phyloP scores from a whole-genome alignment of 768 basidiomycete genomes.

The Leccinum arenicola region DNA sequence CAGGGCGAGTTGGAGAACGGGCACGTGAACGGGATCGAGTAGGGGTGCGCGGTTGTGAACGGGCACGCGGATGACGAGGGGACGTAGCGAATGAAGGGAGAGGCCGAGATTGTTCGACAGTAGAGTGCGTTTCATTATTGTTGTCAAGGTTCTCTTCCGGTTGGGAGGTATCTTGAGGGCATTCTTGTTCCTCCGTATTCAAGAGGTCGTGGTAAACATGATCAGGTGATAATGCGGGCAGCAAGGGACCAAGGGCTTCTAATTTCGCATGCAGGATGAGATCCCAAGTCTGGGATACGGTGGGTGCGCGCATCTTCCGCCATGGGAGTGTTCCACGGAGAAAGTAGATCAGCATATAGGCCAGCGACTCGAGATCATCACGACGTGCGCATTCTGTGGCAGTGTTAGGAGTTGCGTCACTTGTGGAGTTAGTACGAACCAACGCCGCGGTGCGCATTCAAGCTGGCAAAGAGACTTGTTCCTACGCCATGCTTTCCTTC shows the following conservation, averaged over 20 bases:
- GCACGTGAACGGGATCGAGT: conserved; percentile 10
- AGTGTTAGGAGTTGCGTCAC: background rate
- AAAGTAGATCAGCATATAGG: conserved; percentile 84
- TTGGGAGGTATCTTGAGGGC: conserved; percentile 3
- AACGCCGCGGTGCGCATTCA: conserved; percentile 73
- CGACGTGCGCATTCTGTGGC: conserved; percentile 65
- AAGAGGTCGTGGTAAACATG: conserved; percentile 5
- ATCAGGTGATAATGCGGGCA: conserved; percentile 18
- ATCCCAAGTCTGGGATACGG: conserved; percentile 72
- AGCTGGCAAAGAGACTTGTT: conserved; percentile 70
- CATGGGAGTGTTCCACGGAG: conserved; percentile 75
- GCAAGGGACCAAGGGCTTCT: conserved; percentile 41
- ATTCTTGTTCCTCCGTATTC: conserved; percentile 3
- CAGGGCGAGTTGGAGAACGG: conserved; percentile 5
- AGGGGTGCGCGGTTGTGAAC: conserved; percentile 19
- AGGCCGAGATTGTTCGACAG: conserved; percentile 17
- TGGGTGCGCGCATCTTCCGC: conserved; percentile 67
- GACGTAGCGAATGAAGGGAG: conserved; percentile 9
- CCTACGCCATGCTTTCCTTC: conserved; percentile 77
- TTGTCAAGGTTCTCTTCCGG: conserved; percentile 11
- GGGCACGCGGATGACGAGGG: conserved; percentile 14
- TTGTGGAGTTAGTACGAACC: conserved; percentile 41
- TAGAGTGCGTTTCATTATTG: conserved; percentile 8
- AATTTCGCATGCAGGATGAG: conserved; percentile 74
- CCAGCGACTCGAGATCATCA: conserved; percentile 76